Percentiles rank a stretch among this genome's conserved stretches.
Evolutionary conservation across 805 yeast genomes (phyloP).

Genomic region (Kuraishia hungarica): DNA sequence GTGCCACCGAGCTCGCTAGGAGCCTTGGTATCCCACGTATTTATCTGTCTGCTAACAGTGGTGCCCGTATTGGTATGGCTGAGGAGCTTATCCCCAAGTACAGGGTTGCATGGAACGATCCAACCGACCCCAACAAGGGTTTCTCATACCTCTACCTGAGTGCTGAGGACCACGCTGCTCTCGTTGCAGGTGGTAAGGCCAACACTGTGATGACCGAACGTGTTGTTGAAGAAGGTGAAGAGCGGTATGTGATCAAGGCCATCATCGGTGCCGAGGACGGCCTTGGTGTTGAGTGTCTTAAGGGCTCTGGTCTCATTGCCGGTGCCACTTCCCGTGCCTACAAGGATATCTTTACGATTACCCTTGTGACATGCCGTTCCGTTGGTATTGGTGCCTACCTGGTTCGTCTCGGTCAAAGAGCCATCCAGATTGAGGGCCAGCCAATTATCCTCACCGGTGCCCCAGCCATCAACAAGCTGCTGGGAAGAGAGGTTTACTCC

Average conservation of each 20-base stretch:
- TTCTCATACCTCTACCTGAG: slow-evolving; percentile 82
- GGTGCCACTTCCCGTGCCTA: slow-evolving; percentile 98
- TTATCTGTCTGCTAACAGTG: slow-evolving; percentile 95
- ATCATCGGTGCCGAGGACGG: slow-evolving; percentile 94
- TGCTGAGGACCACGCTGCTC: slow-evolving; percentile 48
- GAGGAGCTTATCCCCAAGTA: slow-evolving; percentile 87
- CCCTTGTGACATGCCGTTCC: slow-evolving; percentile 98
- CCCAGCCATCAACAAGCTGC: slow-evolving; percentile 92
- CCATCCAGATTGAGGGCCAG: slow-evolving; percentile 97
- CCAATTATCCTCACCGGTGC: slow-evolving; percentile 99
- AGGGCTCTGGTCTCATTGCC: slow-evolving; percentile 97
- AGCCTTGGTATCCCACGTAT: slow-evolving; percentile 89
- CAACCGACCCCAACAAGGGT: slow-evolving; percentile 69
- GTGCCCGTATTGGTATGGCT: slow-evolving; percentile 98
- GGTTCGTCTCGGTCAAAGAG: slow-evolving; percentile 97
- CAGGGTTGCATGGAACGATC: slow-evolving; percentile 90
- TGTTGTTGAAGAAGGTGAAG: slow-evolving; percentile 78
- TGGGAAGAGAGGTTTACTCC: slow-evolving; percentile 95
- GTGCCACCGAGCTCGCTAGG: slow-evolving; percentile 89
- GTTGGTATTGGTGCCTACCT: slow-evolving; percentile 99
- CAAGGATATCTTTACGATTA: slow-evolving; percentile 93
- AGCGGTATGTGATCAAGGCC: slow-evolving; percentile 71
- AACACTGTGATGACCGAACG: slow-evolving; percentile 66
- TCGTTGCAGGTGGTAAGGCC: slow-evolving; percentile 52
- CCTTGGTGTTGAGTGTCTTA: slow-evolving; percentile 95